Conservation (phyloP, 2,329 filamentous ascomycete species). For the Aspergillus sp. region DNA sequence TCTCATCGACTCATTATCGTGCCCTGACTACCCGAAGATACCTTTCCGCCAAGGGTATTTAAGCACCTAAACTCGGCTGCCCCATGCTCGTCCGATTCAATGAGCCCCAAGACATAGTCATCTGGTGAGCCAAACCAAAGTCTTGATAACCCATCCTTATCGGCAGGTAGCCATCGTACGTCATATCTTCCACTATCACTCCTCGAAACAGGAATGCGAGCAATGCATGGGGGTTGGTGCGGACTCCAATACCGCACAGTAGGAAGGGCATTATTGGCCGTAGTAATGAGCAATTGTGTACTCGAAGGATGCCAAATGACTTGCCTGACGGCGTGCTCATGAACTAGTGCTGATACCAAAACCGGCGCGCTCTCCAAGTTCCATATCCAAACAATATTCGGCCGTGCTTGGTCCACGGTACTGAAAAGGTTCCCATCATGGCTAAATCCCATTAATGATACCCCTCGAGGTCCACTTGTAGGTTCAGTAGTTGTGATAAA, state of each 20-base stretch:
- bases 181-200: constrained; percentile 39
- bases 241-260: constrained; percentile 37
- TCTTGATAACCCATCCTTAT: constrained; percentile 20
- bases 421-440: constrained; percentile 37
- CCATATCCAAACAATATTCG: constrained; percentile 50
- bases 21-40: constrained; percentile 16
- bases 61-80: constrained; percentile 28
- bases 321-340: constrained; percentile 43
- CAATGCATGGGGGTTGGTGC: constrained; percentile 28
- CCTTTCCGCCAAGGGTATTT: constrained; percentile 28
- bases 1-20: constrained; percentile 22
- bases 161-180: constrained; percentile 30
- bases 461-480: constrained; percentile 32
- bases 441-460: constrained; percentile 43
- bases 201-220: constrained; percentile 30
- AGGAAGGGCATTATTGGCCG: constrained; percentile 33
- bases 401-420: constrained; percentile 40
- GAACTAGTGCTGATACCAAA: constrained; percentile 40
- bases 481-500: constrained; percentile 32
- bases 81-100: constrained; percentile 22
- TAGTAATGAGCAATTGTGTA: constrained; percentile 40
- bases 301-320: constrained; percentile 41
- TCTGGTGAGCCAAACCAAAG: constrained; percentile 40
- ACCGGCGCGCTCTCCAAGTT: constrained; percentile 29
- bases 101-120: constrained; percentile 34